These are phyloP conservation scores for Hypomyces perniciosus DNA, from an alignment of 2,329 filamentous ascomycete genomes.

Conservation along the genomic window DNA sequence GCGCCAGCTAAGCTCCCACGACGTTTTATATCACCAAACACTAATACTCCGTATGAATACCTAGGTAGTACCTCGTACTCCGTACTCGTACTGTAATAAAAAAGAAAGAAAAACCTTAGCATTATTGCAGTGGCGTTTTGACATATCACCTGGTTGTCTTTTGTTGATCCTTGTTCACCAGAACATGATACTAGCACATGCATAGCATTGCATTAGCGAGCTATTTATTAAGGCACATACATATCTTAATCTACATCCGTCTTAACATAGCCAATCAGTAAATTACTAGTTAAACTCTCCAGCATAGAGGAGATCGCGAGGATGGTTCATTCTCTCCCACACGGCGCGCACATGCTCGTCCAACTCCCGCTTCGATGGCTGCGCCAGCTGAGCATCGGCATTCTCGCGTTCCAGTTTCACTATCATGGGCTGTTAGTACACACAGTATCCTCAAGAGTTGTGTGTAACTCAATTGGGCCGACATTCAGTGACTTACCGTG, in stretches of 20 bases:
- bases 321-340: constrained; percentile 42
- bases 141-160: no score
- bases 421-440: constrained; percentile 7
- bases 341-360: constrained; percentile 32
- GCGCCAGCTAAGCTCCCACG: no score
- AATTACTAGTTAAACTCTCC: constrained; percentile 32
- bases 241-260: not conserved
- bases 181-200: no score
- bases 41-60: no score
- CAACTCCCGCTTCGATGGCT: constrained; percentile 18
- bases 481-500: constrained; percentile 41
- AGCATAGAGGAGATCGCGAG: constrained; percentile 39
- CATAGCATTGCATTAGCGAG: no score
- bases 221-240: not conserved
- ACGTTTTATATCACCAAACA: no score
- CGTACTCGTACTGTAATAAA: no score
- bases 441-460: not conserved
- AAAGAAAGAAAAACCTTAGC: no score
- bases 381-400: constrained; percentile 28
- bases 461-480: not conserved
- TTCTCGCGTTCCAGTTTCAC: constrained; percentile 39
- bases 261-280: no score
- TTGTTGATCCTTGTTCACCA: no score
- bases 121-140: no score
- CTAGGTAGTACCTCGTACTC: no score